These are phyloP conservation scores for Solanum chmielewskii DNA, from an alignment of 257 asterid species.

Conservation along the genomic window DNA sequence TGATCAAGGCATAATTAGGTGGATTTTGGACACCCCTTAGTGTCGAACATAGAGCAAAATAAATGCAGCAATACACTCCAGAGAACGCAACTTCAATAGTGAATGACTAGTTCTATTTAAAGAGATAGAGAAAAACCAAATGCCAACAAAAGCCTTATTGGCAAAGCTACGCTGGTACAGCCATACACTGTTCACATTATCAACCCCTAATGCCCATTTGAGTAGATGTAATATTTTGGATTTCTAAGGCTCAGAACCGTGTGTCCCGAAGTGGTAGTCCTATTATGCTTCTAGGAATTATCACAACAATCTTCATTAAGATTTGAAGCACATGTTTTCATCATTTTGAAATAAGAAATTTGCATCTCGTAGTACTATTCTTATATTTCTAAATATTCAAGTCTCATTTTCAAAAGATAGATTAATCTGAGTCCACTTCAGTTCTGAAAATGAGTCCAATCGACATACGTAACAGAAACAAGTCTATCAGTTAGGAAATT, in stretches of 20 bases:
- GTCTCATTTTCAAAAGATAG: not conserved
- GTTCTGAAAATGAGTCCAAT: not conserved
- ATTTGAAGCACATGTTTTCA: not conserved
- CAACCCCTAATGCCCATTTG: not conserved
- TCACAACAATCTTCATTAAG: not conserved
- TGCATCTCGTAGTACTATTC: not conserved
- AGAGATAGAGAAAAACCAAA: not conserved
- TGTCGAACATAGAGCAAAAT: not conserved
- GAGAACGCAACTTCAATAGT: not conserved
- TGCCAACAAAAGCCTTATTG: not conserved
- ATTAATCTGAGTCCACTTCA: not conserved
- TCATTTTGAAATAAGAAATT: not conserved
- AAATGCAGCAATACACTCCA: not conserved
- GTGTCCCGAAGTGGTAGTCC: not conserved
- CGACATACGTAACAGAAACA: not conserved
- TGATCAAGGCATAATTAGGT: not conserved
- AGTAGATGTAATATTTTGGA: not conserved
- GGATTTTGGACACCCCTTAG: not conserved
- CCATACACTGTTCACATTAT: not conserved
- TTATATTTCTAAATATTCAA: not conserved
- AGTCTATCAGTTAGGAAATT: not conserved
- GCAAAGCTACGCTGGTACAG: not conserved
- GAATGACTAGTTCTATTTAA: not conserved
- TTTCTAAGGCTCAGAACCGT: not conserved
- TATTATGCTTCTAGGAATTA: not conserved